A percentile compares a stretch with the other conserved stretches of the same genome.
Evolutionary conservation across 257 asterid species (phyloP).

Genomic region (Ilex asprella): DNA sequence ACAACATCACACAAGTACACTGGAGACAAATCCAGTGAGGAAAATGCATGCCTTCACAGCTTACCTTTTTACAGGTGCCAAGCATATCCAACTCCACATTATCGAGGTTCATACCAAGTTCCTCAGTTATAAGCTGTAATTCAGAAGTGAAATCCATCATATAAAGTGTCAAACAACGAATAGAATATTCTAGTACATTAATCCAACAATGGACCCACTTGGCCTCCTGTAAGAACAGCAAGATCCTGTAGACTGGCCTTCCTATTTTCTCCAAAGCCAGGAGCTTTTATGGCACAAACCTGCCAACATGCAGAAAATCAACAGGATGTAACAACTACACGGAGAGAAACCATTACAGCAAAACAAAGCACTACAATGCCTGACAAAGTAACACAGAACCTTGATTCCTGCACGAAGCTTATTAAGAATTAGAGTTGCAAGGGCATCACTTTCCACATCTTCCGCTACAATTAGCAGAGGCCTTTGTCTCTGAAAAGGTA

Average conservation of each 20-base stretch:
- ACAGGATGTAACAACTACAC: neutral
- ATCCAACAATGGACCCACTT: slow-evolving; percentile 24
- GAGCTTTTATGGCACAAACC: slow-evolving; percentile 68
- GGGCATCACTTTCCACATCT: slow-evolving; percentile 50
- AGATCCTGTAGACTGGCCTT: slow-evolving; percentile 48
- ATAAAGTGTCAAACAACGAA: neutral
- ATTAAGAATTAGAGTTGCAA: slow-evolving; percentile 49
- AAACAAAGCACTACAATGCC: neutral
- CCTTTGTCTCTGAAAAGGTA: slow-evolving; percentile 32
- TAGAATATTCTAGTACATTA: neutral
- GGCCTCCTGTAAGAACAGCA: slow-evolving; percentile 51
- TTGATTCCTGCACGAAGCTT: slow-evolving; percentile 56
- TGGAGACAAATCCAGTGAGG: too few species aligned
- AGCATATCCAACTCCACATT: slow-evolving; percentile 38
- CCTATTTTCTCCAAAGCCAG: slow-evolving; percentile 62
- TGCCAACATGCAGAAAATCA: slow-evolving; percentile 6
- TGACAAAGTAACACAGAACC: slow-evolving; percentile 17
- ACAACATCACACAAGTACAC: neutral
- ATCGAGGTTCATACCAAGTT: slow-evolving; percentile 44
- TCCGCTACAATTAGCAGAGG: slow-evolving; percentile 52
- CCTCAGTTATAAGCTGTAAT: slow-evolving; percentile 38
- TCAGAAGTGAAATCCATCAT: neutral
- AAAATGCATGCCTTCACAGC: neutral
- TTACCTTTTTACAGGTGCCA: slow-evolving; percentile 52
- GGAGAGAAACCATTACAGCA: neutral